Evolutionary conservation across 495 filamentous ascomycete genomes (phyloP), one percentile per base, ranked within the genome.

Genomic region (Paragyromitra xinjiangensis): DNA sequence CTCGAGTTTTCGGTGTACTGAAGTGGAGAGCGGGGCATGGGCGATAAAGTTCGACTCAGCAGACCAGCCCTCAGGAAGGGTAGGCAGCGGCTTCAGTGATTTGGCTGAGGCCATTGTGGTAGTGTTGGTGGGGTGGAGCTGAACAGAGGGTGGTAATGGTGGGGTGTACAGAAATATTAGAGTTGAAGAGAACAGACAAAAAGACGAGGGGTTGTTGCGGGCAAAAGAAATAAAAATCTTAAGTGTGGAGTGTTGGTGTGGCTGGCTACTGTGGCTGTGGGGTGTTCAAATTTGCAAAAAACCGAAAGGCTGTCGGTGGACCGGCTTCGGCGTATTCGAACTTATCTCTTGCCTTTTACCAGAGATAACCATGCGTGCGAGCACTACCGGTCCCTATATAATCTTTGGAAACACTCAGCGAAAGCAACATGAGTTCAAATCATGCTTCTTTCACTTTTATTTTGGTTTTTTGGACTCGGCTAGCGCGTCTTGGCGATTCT

Each of bases 31-130:
- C 42, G 81, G 67, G 39, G 68, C 81, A 66, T 82, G 81, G 64
- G 91, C 84, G 85, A 95, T 93, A 87, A 97, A 97, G 84, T 97
- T 92, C 84, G 94, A 95, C 78, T 97, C 94, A 51, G 90, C 92
- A 55, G 88, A 84, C 95, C 95, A 98, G 78, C 90, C 93, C 80
- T 89, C 87, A 50, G 94, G 90, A 71, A 98, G 87, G 77, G 89
- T 80, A 24, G 95, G 95, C 22, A 98, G 88, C 12, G 92, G 87
- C 64, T 80, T 80, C 59, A 69, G 29, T 14, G 78, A 66, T 56
- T 71, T 80, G 58, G 64, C 53, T 5, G 78, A 71, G 29, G 78
- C 78, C 78, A 80, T 80, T 65, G 22, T 55, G 44, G 71, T 76
- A 22, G 59, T 64, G 51, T 29, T 56, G 40, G 58, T 40, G 22